Percentiles rank a stretch among this genome's conserved stretches.
Evolutionary conservation across 768 basidiomycete species (phyloP).

Genomic region (Pleurotus ostreatus): DNA sequence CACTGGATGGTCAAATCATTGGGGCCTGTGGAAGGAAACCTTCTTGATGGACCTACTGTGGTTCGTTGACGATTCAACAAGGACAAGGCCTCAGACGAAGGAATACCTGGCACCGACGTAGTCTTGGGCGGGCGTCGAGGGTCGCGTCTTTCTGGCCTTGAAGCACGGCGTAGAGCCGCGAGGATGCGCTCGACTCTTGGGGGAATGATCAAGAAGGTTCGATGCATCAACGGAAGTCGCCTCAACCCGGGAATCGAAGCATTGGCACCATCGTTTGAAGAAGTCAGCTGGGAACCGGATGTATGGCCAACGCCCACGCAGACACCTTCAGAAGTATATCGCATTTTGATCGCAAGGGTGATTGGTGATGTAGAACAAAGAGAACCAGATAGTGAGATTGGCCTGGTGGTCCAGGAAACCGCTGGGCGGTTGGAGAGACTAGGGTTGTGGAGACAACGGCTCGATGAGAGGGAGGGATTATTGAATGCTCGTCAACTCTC

Average conservation of each 20-base stretch:
- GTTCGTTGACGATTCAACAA: background rate
- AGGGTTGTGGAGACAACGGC: no score
- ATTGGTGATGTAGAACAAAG: no score
- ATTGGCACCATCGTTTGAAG: background rate
- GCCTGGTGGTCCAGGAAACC: no score
- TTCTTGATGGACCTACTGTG: background rate
- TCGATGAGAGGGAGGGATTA: no score
- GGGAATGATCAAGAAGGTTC: background rate
- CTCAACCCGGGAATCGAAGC: background rate
- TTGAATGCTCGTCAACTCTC: no score
- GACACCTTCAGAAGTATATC: background rate
- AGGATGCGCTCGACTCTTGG: background rate
- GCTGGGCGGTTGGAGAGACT: no score
- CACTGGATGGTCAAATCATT: background rate
- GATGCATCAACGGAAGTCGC: background rate
- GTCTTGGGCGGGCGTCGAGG: background rate
- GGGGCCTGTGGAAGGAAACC: background rate
- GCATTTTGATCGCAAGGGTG: background rate
- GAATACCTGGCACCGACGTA: background rate
- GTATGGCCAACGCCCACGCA: background rate
- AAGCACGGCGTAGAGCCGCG: background rate
- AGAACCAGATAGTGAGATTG: no score
- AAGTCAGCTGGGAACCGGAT: background rate
- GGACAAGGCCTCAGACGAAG: background rate
- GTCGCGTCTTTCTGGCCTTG: background rate